Conservation (phyloP, 108 stramenopile genomes). For the Nitzschia sp. region DNA sequence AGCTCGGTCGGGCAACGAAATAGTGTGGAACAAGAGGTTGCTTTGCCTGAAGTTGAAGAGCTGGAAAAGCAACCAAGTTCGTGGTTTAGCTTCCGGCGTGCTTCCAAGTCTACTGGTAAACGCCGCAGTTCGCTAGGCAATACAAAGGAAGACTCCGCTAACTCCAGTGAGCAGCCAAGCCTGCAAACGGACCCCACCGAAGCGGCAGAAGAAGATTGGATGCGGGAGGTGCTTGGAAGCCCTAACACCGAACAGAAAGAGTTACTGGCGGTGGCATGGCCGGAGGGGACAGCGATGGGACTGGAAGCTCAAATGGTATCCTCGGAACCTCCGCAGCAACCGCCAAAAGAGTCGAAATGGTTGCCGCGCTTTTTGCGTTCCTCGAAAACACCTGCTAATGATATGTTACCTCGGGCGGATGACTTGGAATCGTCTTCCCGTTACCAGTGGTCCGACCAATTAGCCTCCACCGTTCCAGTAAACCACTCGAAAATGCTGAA, state of each 20-base stretch:
- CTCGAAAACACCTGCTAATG: neutral
- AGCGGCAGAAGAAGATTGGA: slow-evolving; percentile 34
- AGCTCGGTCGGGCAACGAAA: neutral
- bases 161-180: neutral
- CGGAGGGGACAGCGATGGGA: neutral
- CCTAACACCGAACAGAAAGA: slow-evolving; percentile 5
- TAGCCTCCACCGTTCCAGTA: neutral
- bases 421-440: neutral
- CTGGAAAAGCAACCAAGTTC: slow-evolving; percentile 6
- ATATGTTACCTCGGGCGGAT: neutral
- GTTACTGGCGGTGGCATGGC: neutral
- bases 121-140: neutral
- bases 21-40: slow-evolving; percentile 5
- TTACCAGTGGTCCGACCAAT: neutral
- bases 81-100: slow-evolving; percentile 33
- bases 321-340: neutral
- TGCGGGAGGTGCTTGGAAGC: slow-evolving; percentile 32
- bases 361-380: slow-evolving; percentile 20
- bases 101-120: slow-evolving; percentile 13
- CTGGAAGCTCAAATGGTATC: neutral
- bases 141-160: neutral
- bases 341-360: slow-evolving; percentile 15
- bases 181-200: slow-evolving; percentile 9
- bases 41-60: neutral
- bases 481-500: neutral